Conservation (phyloP, 768 basidiomycete species). For the Termitomyces sp. region DNA sequence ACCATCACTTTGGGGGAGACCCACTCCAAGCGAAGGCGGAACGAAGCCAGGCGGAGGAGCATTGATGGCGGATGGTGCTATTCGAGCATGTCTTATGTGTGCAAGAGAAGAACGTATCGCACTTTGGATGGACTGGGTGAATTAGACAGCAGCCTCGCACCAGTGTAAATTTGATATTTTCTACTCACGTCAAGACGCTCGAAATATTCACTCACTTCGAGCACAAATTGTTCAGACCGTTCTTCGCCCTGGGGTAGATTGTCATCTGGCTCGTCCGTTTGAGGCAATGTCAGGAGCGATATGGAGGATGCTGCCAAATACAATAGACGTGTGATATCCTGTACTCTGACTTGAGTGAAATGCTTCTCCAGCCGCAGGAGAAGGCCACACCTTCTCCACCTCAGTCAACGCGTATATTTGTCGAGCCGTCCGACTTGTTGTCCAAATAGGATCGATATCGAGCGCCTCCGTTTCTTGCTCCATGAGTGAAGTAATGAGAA, state of each 20-base stretch:
- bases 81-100: slow-evolving; percentile 77
- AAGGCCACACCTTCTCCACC: slow-evolving; percentile 64
- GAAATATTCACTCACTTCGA: slow-evolving; percentile 84
- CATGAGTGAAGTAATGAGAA: slow-evolving; percentile 17
- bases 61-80: slow-evolving; percentile 85
- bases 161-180: background rate
- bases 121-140: slow-evolving; percentile 64
- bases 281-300: slow-evolving; percentile 77
- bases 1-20: slow-evolving; percentile 48
- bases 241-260: slow-evolving; percentile 77
- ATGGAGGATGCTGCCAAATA: slow-evolving; percentile 76
- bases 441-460: slow-evolving; percentile 80
- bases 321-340: slow-evolving; percentile 80
- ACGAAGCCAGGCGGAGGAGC: slow-evolving; percentile 72
- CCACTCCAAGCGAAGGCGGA: slow-evolving; percentile 77
- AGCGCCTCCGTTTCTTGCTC: slow-evolving; percentile 31
- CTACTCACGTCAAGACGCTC: slow-evolving; percentile 69
- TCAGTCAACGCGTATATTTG: slow-evolving; percentile 79
- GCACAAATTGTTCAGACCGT: slow-evolving; percentile 80
- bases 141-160: background rate
- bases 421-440: slow-evolving; percentile 73
- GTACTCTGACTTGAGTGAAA: slow-evolving; percentile 8
- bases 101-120: slow-evolving; percentile 77
- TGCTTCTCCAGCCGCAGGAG: background rate
- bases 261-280: slow-evolving; percentile 69